These are phyloP conservation scores for Chlorella sp. DNA, from an alignment of 139 green algal genomes.

Conservation along the genomic window DNA sequence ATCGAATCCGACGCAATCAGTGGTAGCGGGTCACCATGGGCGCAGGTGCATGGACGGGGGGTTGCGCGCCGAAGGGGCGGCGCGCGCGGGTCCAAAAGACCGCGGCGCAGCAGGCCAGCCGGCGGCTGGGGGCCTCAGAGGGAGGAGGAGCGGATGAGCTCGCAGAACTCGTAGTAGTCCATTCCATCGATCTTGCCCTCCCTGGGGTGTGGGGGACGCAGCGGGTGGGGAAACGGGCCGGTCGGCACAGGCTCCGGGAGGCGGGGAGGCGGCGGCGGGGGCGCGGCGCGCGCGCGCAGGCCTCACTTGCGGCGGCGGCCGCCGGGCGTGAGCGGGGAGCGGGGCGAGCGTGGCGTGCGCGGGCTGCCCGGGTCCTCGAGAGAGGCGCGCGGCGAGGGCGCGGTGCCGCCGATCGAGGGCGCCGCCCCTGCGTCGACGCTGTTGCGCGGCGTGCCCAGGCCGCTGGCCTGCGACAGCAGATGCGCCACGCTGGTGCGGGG, in stretches of 20 bases:
- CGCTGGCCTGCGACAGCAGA: slow-evolving; percentile 17
- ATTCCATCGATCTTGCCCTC: slow-evolving; percentile 54
- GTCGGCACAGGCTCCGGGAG: neutral
- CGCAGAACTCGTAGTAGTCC: slow-evolving; percentile 58
- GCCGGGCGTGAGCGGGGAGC: slow-evolving; percentile 16
- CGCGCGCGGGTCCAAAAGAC: too few relatives aligned
- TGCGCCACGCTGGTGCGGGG: slow-evolving; percentile 21
- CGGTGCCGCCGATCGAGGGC: neutral
- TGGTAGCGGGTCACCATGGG: too few relatives aligned
- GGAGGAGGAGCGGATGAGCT: slow-evolving; percentile 49
- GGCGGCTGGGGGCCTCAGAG: slow-evolving; percentile 31
- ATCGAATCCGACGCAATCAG: too few relatives aligned
- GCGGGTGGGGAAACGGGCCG: neutral
- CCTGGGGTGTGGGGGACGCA: neutral
- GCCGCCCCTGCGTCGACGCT: neutral
- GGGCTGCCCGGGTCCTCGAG: neutral
- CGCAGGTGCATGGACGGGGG: too few relatives aligned
- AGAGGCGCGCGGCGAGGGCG: neutral
- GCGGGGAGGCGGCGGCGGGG: neutral
- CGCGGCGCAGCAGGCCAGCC: too few relatives aligned
- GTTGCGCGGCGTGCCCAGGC: neutral
- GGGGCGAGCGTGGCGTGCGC: slow-evolving; percentile 6
- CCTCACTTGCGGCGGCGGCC: slow-evolving; percentile 14
- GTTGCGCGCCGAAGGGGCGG: too few relatives aligned
- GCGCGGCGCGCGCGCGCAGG: neutral